phyloP scores from a whole-genome alignment of 192 early-diverging fungal species.

The Phlyctochytrium arcticum region DNA sequence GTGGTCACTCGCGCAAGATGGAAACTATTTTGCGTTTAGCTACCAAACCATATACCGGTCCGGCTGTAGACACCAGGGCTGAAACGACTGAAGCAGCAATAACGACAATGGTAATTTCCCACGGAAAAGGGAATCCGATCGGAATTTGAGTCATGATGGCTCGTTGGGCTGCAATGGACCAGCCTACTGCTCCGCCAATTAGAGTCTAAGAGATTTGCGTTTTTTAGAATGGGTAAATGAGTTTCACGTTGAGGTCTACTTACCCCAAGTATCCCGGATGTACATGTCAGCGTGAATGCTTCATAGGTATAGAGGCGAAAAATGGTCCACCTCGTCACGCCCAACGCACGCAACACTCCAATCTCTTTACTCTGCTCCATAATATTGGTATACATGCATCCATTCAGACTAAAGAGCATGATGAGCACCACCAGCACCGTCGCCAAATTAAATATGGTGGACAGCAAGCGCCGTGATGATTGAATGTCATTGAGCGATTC shows the following conservation, averaged over 20 bases:
- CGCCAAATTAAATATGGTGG: slow-evolving; percentile 23
- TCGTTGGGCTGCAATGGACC: slow-evolving; percentile 28
- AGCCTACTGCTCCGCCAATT: slow-evolving; percentile 23
- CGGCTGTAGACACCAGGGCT: slow-evolving; percentile 15
- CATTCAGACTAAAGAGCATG: slow-evolving; percentile 26
- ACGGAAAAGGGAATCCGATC: slow-evolving; percentile 21
- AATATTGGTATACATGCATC: slow-evolving; percentile 29
- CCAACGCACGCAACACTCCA: slow-evolving; percentile 19
- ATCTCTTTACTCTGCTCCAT: slow-evolving; percentile 28
- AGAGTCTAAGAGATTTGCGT: not conserved
- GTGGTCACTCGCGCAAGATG: slow-evolving; percentile 14
- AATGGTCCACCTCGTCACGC: slow-evolving; percentile 11
- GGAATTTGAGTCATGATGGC: slow-evolving; percentile 26
- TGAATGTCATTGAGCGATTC: slow-evolving; percentile 10
- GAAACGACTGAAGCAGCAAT: slow-evolving; percentile 7
- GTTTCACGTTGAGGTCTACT: not conserved
- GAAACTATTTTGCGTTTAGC: slow-evolving; percentile 19
- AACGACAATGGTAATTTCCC: slow-evolving; percentile 1
- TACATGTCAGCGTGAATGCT: slow-evolving; percentile 15
- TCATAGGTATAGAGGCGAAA: slow-evolving; percentile 25
- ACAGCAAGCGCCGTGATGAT: not conserved
- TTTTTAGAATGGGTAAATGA: not conserved
- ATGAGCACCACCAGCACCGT: slow-evolving; percentile 29
- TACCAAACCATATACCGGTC: slow-evolving; percentile 20
- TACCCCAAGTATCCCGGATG: slow-evolving; percentile 25